phyloP scores from a whole-genome alignment of 2,329 filamentous ascomycete species.

The Scedosporium apiospermum region DNA sequence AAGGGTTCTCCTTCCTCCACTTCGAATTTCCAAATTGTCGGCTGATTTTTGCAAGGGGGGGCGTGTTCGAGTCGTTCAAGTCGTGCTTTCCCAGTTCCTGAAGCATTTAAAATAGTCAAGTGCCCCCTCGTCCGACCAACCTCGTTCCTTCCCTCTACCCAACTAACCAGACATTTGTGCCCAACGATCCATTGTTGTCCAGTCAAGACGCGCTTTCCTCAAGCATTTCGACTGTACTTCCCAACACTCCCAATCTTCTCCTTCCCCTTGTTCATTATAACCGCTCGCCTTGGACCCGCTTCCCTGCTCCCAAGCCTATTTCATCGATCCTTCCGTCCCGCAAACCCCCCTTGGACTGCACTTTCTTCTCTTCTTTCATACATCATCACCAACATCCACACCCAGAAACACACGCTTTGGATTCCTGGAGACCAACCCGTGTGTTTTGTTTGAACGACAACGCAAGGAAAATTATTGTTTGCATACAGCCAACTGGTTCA shows the following conservation, averaged over 20 bases:
- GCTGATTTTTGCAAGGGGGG: not conserved
- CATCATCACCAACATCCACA: constrained; percentile 9
- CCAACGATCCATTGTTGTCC: constrained; percentile 3
- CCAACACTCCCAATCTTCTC: not conserved
- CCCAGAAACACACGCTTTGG: constrained; percentile 5
- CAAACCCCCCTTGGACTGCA: constrained; percentile 9
- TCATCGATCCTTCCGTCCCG: constrained; percentile 10
- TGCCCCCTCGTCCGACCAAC: constrained; percentile 33
- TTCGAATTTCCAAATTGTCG: not conserved
- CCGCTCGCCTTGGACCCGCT: constrained; percentile 1
- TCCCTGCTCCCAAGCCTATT: constrained; percentile 6
- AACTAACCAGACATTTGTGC: constrained; percentile 14
- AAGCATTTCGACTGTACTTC: not conserved
- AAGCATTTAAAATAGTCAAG: constrained; percentile 36
- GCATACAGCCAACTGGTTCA: not conserved
- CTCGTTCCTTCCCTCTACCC: constrained; percentile 23
- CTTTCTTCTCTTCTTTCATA: constrained; percentile 9
- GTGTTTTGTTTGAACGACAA: not conserved
- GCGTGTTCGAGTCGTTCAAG: not conserved
- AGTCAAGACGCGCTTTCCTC: constrained; percentile 4
- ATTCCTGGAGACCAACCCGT: not conserved
- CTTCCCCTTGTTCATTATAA: not conserved
- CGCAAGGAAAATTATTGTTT: not conserved
- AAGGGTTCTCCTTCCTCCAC: not conserved
- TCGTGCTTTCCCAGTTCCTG: not conserved